Base-by-base conservation (phyloP, 345 rosid genomes). In the Salix koriyanagi region DNA sequence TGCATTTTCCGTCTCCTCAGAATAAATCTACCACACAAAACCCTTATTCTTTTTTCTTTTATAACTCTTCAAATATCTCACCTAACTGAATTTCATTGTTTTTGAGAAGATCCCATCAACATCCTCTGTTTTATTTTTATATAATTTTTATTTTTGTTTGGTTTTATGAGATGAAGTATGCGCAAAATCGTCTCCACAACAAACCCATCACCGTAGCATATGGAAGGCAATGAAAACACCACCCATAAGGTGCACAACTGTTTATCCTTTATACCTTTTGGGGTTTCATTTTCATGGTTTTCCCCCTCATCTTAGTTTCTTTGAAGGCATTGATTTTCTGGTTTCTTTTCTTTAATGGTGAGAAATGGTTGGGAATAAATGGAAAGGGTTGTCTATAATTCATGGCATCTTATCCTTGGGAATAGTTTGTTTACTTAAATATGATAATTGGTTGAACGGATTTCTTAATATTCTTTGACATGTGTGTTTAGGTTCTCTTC, bases 171-270 rank as follows among this genome's bases (percentile, higher is more conserved):
- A 77, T 77, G 80, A 77, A 71, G 61, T 36, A 19, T 46, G 62
- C 80, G 1, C 34, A 64, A 48, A 71, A 7, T 77, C 56, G 7
- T 23, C 9, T 60, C 50, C 30, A 70, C 44, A 15, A 54, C 60
- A 54, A 52, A 16, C 71, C 71, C 70, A 74, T 79, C 67, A 64
- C 72, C 58, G 0, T 70, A 42, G 75, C 83, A n/a, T 58, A 86
- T 88, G 91, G 91, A 88, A 85, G 83, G 78, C 81, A 58, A 85
- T 76, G 79, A 75, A 67, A 75, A 79, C 61, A 75, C 80, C 75
- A 42, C 75, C 21, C 83, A 78, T 5, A 86, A 88, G 87, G 91
- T 86, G 74, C 50, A 44, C 71, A 25, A 34, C 26, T 3, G 34
- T 13, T 54, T 64, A 37, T 16, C 30, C 61, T 26, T 8, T 37